A percentile compares a stretch with the other conserved stretches of the same genome.
These are phyloP conservation scores for Podospora conica DNA, from an alignment of 495 filamentous ascomycete genomes.

Conservation along the genomic window DNA sequence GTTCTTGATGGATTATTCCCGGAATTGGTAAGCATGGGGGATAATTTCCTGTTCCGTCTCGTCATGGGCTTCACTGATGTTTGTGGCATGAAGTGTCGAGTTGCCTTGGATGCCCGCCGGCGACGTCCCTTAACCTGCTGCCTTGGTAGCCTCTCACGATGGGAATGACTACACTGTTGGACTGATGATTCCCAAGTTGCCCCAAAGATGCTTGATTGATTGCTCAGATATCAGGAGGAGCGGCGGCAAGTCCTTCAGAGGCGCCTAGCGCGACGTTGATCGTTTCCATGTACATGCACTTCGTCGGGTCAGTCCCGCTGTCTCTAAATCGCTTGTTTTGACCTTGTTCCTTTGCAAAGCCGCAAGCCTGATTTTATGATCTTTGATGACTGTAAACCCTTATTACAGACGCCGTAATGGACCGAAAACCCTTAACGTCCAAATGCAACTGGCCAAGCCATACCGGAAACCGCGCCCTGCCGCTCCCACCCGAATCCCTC, in stretches of 20 bases:
- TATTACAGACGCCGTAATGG: constrained; percentile 55
- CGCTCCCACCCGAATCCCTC: constrained; percentile 28
- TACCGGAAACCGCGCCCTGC: constrained; percentile 40
- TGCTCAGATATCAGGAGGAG: background rate
- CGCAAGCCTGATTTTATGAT: constrained; percentile 32
- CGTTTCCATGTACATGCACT: constrained; percentile 21
- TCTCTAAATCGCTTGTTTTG: constrained; percentile 24
- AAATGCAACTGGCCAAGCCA: constrained; percentile 53
- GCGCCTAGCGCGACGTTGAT: too few relatives aligned
- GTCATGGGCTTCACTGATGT: background rate
- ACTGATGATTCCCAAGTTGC: background rate
- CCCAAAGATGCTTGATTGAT: background rate
- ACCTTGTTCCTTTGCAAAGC: constrained; percentile 30
- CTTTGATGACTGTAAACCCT: constrained; percentile 51
- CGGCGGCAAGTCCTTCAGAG: background rate
- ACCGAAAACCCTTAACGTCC: constrained; percentile 51
- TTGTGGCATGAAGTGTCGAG: background rate
- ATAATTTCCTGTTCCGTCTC: background rate
- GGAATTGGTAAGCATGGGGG: background rate
- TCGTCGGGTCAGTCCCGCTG: constrained; percentile 15
- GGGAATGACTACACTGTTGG: too few relatives aligned
- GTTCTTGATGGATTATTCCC: too few relatives aligned
- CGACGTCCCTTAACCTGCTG: too few relatives aligned
- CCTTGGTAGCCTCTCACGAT: too few relatives aligned
- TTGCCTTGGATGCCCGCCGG: background rate